Evolutionary conservation across 305 asterid species (phyloP).

Genomic region (Fraxinus floribunda): DNA sequence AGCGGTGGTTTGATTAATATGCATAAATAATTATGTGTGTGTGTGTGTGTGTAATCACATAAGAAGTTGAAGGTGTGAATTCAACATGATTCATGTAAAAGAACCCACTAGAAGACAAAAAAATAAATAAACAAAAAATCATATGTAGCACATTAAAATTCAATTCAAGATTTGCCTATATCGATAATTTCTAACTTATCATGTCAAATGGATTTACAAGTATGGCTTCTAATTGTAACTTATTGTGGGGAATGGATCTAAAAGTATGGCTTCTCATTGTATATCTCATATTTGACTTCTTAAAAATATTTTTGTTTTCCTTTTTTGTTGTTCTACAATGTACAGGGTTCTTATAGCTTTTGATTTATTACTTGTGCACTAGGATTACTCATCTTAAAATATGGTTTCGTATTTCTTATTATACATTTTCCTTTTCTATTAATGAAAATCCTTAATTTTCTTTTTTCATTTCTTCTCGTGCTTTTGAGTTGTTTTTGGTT

Average conservation of each 20-base stretch:
- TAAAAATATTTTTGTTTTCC: not conserved
- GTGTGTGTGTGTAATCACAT: not conserved
- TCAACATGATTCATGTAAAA: not conserved
- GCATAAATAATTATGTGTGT: not conserved
- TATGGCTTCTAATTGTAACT: not conserved
- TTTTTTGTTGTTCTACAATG: not conserved
- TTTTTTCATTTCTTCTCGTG: not conserved
- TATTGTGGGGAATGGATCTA: not conserved
- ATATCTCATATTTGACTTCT: not conserved
- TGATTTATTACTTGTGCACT: not conserved
- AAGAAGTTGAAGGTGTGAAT: not conserved
- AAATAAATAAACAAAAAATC: not conserved
- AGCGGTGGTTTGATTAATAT: not conserved
- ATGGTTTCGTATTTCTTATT: not conserved
- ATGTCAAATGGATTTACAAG: not conserved
- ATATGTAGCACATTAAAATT: not conserved
- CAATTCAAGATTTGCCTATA: not conserved
- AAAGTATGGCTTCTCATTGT: not conserved
- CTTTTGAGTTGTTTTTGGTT: not conserved
- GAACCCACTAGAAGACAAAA: not conserved
- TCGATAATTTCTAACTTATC: not conserved
- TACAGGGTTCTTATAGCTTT: not conserved
- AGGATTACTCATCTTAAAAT: not conserved
- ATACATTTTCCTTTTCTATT: not conserved
- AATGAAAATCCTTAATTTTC: not conserved